phyloP scores from a whole-genome alignment of 208 protist species.

The Acanthamoeba culbertsoni region DNA sequence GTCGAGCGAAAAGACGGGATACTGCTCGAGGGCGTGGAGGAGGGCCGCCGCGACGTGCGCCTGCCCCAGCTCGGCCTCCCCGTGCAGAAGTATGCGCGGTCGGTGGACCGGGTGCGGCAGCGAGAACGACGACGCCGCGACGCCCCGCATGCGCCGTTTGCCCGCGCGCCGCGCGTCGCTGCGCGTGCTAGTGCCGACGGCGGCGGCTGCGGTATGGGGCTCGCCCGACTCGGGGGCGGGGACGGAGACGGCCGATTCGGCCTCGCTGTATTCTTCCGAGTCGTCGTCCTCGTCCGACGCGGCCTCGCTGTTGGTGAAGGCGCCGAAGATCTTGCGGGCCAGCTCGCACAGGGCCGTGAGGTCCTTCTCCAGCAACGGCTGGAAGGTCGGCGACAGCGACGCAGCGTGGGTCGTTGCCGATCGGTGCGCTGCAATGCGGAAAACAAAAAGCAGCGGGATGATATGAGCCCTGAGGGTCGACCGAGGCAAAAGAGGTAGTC shows the following conservation, averaged over 20 bases:
- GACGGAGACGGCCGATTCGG: not conserved
- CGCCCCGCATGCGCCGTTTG: not conserved
- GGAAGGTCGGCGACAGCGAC: not conserved
- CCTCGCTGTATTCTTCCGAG: constrained; percentile 11
- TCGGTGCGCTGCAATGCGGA: not conserved
- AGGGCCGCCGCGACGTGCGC: constrained; percentile 59
- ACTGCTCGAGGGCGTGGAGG: constrained; percentile 65
- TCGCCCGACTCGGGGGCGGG: not conserved
- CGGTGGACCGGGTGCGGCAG: constrained; percentile 34
- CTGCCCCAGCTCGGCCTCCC: constrained; percentile 54
- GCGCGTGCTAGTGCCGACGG: not conserved
- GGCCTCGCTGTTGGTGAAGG: not conserved
- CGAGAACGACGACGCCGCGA: not conserved
- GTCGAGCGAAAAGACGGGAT: constrained; percentile 61
- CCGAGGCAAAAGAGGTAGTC: too few relatives aligned
- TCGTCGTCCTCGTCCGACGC: not conserved
- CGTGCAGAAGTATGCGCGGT: constrained; percentile 35
- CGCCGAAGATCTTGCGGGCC: constrained; percentile 12
- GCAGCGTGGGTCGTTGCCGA: not conserved
- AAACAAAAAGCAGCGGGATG: too few relatives aligned
- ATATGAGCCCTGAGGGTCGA: too few relatives aligned
- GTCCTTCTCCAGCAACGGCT: not conserved
- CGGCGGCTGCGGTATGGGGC: not conserved
- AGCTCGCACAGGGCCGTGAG: not conserved
- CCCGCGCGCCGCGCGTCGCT: not conserved